Conservation (phyloP, 495 filamentous ascomycete species). For the Annulohypoxylon stygium region DNA sequence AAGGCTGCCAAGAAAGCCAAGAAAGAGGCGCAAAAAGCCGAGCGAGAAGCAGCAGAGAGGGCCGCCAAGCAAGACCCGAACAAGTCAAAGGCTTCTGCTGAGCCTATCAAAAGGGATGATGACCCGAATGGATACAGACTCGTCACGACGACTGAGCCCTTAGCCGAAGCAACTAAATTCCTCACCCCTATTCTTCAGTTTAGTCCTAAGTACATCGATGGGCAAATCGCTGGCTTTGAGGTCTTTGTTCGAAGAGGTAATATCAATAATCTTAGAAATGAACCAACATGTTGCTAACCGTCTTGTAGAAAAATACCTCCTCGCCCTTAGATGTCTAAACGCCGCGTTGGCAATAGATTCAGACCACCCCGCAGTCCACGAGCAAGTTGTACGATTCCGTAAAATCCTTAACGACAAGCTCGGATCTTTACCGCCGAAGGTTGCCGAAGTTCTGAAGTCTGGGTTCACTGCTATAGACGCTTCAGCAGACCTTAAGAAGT, state of each 20-base stretch:
- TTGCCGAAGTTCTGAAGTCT: slow-evolving; percentile 73
- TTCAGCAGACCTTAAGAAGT: slow-evolving; percentile 69
- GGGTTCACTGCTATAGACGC: slow-evolving; percentile 73
- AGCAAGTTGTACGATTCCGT: slow-evolving; percentile 79
- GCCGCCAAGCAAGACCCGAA: slow-evolving; percentile 80
- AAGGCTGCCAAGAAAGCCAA: slow-evolving; percentile 96
- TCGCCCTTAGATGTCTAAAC: slow-evolving; percentile 86
- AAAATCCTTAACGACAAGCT: slow-evolving; percentile 69
- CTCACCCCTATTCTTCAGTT: slow-evolving; percentile 82
- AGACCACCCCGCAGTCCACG: slow-evolving; percentile 79
- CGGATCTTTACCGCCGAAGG: slow-evolving; percentile 68
- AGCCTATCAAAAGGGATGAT: slow-evolving; percentile 82
- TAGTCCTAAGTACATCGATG: slow-evolving; percentile 83
- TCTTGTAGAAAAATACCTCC: slow-evolving; percentile 77
- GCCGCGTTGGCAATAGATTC: slow-evolving; percentile 77
- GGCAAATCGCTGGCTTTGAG: slow-evolving; percentile 89
- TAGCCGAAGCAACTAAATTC: slow-evolving; percentile 91
- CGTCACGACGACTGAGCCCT: slow-evolving; percentile 80
- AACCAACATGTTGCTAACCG: slow-evolving; percentile 39
- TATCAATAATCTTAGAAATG: slow-evolving; percentile 55
- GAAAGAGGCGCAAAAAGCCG: slow-evolving; percentile 87
- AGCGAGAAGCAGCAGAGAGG: slow-evolving; percentile 81
- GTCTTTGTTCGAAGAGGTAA: slow-evolving; percentile 75
- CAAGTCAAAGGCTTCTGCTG: slow-evolving; percentile 69
- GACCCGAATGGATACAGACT: slow-evolving; percentile 87